Evolutionary conservation across 768 basidiomycete species (phyloP).

Genomic region (Leccinellum albellum): DNA sequence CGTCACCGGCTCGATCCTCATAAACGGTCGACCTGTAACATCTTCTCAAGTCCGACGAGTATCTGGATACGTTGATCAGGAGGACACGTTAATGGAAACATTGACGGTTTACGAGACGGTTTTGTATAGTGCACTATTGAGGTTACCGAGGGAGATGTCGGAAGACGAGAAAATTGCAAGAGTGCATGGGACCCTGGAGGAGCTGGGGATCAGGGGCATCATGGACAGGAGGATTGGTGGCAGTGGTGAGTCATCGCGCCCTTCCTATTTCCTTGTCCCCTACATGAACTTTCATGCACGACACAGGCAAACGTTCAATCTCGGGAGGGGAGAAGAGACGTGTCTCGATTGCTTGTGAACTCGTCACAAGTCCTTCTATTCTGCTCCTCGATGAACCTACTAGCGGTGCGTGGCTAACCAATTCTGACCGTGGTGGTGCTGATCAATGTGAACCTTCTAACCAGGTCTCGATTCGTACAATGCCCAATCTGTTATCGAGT

Average conservation of each 20-base stretch:
- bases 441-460: background rate
- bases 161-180: slow-evolving; percentile 91
- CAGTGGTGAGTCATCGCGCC: slow-evolving; percentile 51
- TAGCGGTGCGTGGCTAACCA: slow-evolving; percentile 56
- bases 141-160: slow-evolving; percentile 94
- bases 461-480: slow-evolving; percentile 92
- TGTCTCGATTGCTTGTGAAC: slow-evolving; percentile 95
- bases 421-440: background rate
- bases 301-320: slow-evolving; percentile 78
- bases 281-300: background rate
- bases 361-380: slow-evolving; percentile 95
- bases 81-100: slow-evolving; percentile 95
- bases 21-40: slow-evolving; percentile 80
- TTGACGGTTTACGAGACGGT: slow-evolving; percentile 98
- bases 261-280: background rate
- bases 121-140: slow-evolving; percentile 84
- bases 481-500: slow-evolving; percentile 90
- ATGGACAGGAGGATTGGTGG: slow-evolving; percentile 89
- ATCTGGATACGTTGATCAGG: slow-evolving; percentile 96
- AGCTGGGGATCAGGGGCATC: slow-evolving; percentile 89
- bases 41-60: slow-evolving; percentile 78
- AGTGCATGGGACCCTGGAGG: slow-evolving; percentile 94
- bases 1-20: slow-evolving; percentile 68
- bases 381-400: slow-evolving; percentile 97
- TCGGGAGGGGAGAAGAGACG: slow-evolving; percentile 97